A percentile compares a stretch with the other conserved stretches of the same genome.
Evolutionary conservation across 2,329 filamentous ascomycete genomes (phyloP).

Genomic region (Hypomyces perniciosus): DNA sequence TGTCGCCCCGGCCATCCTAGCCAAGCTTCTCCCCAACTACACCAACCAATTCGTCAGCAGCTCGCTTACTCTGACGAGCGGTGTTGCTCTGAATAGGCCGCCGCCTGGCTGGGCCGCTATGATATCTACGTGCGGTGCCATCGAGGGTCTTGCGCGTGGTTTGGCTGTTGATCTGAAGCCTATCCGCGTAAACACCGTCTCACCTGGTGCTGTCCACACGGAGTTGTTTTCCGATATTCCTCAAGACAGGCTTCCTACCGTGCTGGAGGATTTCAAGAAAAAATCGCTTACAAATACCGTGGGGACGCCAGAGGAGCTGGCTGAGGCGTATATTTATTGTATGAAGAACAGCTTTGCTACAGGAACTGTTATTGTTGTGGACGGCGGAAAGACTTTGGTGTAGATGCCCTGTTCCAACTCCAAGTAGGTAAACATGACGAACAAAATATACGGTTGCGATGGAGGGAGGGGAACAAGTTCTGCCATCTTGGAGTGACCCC

Average conservation of each 20-base stretch:
- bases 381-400: too few relatives aligned
- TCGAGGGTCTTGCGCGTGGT: constrained; percentile 47
- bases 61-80: constrained; percentile 53
- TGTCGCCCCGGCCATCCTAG: constrained; percentile 45
- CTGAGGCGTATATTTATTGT: constrained; percentile 37
- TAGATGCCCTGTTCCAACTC: too few relatives aligned
- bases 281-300: constrained; percentile 18
- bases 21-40: constrained; percentile 42
- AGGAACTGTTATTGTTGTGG: constrained; percentile 21
- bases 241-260: constrained; percentile 10
- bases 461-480: too few relatives aligned
- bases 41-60: constrained; percentile 35
- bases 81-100: constrained; percentile 45
- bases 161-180: constrained; percentile 60
- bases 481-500: too few relatives aligned
- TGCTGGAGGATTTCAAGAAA: constrained; percentile 14
- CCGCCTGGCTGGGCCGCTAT: constrained; percentile 45
- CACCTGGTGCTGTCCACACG: constrained; percentile 48
- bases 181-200: constrained; percentile 56
- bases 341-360: constrained; percentile 37
- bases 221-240: constrained; percentile 27
- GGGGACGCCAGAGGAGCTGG: constrained; percentile 33
- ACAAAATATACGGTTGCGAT: too few relatives aligned
- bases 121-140: constrained; percentile 41
- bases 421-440: too few relatives aligned